A percentile compares a stretch with the other conserved stretches of the same genome.
These are phyloP conservation scores for Lupinus albus DNA, from an alignment of 306 rosid species.

Conservation along the genomic window DNA sequence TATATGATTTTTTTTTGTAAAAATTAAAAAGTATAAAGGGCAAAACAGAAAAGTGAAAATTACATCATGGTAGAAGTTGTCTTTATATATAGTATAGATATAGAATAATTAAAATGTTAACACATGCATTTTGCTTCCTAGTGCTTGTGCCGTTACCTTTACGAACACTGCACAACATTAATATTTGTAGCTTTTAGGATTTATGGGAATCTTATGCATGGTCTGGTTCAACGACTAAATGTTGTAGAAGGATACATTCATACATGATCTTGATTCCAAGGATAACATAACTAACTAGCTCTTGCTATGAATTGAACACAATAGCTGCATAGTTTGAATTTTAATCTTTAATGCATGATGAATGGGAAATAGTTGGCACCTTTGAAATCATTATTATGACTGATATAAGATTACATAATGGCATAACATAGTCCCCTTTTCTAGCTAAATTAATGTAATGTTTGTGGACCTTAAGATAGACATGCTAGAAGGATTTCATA, in stretches of 20 bases:
- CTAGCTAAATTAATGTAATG: neutral
- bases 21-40: no score
- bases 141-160: constrained; percentile 67
- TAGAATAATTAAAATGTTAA: neutral
- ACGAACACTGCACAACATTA: constrained; percentile 66
- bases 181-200: constrained; percentile 30
- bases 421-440: neutral
- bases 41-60: no score
- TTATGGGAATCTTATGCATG: constrained; percentile 48
- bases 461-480: no score
- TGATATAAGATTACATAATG: constrained; percentile 10
- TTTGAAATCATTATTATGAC: neutral
- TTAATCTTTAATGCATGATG: constrained; percentile 24
- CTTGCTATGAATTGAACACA: neutral
- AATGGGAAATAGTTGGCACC: neutral
- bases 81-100: no score
- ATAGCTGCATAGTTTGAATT: constrained; percentile 6
- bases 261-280: constrained; percentile 24
- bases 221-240: constrained; percentile 8
- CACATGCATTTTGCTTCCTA: constrained; percentile 40
- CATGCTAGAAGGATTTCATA: no score
- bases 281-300: constrained; percentile 2
- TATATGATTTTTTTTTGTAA: no score
- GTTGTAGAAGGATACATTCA: constrained; percentile 23
- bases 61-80: no score